Evolutionary conservation across 805 yeast species (phyloP).

Genomic region (Saturnispora gosingensis): DNA sequence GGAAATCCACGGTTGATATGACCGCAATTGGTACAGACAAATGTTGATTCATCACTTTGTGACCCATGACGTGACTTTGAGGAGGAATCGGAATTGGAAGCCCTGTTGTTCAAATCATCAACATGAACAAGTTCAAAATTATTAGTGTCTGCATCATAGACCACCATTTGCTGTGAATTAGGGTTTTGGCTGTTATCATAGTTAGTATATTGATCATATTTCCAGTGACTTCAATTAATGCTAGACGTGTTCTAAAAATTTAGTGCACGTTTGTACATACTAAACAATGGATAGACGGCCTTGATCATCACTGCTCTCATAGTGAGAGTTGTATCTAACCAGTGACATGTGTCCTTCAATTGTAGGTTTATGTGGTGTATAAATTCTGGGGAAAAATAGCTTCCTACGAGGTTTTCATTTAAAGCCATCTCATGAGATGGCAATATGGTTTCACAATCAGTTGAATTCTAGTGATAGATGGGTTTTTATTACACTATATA

Average conservation of each 20-base stretch:
- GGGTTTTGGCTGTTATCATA: conserved; percentile 15
- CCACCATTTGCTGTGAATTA: conserved; percentile 21
- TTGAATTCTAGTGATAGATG: background rate
- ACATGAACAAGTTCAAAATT: conserved; percentile 21
- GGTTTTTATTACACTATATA: background rate
- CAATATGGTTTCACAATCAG: background rate
- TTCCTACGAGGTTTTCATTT: background rate
- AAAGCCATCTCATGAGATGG: background rate
- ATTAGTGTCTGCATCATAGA: conserved; percentile 23
- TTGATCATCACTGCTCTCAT: background rate
- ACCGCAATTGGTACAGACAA: conserved; percentile 24
- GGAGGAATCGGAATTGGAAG: background rate
- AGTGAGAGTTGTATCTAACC: conserved; percentile 12
- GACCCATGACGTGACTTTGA: background rate
- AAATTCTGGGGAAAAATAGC: background rate
- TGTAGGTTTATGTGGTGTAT: background rate
- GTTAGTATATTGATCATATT: background rate
- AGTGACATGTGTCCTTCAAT: conserved; percentile 12
- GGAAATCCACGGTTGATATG: conserved; percentile 8
- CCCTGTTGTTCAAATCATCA: conserved; percentile 5
- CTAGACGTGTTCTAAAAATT: no score
- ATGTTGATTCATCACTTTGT: conserved; percentile 3
- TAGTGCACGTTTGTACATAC: background rate
- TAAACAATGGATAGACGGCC: conserved; percentile 3
- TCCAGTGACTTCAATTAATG: no score